Evolutionary conservation across 768 basidiomycete species (phyloP).

Genomic region (Lyophyllum shimeji): DNA sequence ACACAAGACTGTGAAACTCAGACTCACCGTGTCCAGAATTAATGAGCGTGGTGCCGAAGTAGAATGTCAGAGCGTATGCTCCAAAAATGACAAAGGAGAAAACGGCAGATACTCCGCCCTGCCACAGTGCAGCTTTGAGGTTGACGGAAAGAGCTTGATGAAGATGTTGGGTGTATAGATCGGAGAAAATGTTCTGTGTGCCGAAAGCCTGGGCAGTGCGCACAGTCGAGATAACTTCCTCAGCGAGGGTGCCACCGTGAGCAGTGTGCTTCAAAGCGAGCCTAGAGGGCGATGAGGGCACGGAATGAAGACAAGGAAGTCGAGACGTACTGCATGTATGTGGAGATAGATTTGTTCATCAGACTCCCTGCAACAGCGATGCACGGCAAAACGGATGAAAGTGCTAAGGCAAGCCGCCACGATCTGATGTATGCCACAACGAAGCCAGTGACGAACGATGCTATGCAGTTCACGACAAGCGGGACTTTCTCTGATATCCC

Average conservation of each 20-base stretch:
- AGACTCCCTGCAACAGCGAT: slow-evolving; percentile 71
- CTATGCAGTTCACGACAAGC: slow-evolving; percentile 58
- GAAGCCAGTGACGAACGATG: slow-evolving; percentile 81
- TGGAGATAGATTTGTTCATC: slow-evolving; percentile 68
- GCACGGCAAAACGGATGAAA: slow-evolving; percentile 81
- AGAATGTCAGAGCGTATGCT: slow-evolving; percentile 83
- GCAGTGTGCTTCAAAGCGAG: slow-evolving; percentile 73
- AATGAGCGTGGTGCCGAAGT: slow-evolving; percentile 87
- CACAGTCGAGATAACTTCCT: slow-evolving; percentile 90
- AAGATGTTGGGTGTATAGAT: slow-evolving; percentile 68
- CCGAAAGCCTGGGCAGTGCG: slow-evolving; percentile 93
- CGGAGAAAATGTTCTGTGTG: slow-evolving; percentile 61
- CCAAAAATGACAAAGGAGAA: slow-evolving; percentile 88
- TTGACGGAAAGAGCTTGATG: slow-evolving; percentile 51
- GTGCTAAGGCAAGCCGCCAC: slow-evolving; percentile 84
- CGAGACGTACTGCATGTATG: slow-evolving; percentile 64
- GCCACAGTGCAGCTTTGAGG: slow-evolving; percentile 57
- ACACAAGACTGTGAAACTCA: background rate
- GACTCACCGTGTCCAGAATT: slow-evolving; percentile 52
- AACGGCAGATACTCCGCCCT: slow-evolving; percentile 59
- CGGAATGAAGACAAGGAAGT: background rate
- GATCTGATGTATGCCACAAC: slow-evolving; percentile 63
- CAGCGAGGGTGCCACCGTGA: slow-evolving; percentile 78
- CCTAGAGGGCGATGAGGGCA: slow-evolving; percentile 30
- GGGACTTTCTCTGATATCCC: slow-evolving; percentile 93